Base-by-base conservation (phyloP, 768 basidiomycete genomes). In the Pleurotus cornucopiae region DNA sequence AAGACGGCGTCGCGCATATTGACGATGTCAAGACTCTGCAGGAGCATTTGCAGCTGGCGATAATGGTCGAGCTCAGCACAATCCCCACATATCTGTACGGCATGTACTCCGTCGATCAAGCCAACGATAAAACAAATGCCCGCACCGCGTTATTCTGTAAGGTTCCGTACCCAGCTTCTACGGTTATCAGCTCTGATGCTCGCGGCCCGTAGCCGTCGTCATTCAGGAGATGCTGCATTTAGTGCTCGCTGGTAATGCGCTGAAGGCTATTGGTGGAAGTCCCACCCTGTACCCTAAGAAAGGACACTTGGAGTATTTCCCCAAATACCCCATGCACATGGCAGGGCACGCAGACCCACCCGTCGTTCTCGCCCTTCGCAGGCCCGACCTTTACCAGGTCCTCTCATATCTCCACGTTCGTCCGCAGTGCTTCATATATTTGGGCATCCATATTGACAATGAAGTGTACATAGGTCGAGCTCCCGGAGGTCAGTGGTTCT, bases 141-240 rank as follows among this genome's bases (percentile, higher is more conserved):
- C 59, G n/a, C 46, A 54, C 5, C 46, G 58, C 37, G 54, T 39
- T 21, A 40, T 59, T 26, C 47, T 62, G 57, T 59, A 54, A 25
- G 58, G 58, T 58, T 18, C 26, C 55, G 45, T 38, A 11, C 30
- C 30, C 30, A 30, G 1, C 9, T 30, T 30, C 30, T n/a, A 3
- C 14, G 48, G 23, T 13, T 25, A 7, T 5, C 4, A 23, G 21
- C 9, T 3, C 26, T 53, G 26, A 13, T 44, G 21, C 12, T 37
- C 14, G 46, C 3, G 13, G 3, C 14, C 43, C 18, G 34, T 47
- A 67, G 66, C 61, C 20, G 61, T 67, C 23, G 62, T 65, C 44
- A 56, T 59, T 5, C 60, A 67, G 57, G 66, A 67, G 46, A 67
- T 67, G 65, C 60, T 67, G 44, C 66, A 67, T 58, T 60, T 67